These are phyloP conservation scores for Hyparrhenia diplandra DNA, from an alignment of 176 grass and related monocot species.

Conservation along the genomic window DNA sequence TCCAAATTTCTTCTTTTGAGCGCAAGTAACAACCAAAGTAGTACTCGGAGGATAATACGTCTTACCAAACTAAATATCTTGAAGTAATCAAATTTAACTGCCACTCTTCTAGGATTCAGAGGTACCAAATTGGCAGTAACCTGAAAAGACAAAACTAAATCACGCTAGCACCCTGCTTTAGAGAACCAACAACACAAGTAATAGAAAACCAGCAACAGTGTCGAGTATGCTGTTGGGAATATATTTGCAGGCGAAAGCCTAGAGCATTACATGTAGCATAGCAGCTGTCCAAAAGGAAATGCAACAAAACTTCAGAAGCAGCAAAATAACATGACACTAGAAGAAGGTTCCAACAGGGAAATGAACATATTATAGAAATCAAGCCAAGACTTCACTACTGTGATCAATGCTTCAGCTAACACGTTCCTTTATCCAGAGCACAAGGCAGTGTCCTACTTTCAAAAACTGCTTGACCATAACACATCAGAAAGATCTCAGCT, in stretches of 20 bases:
- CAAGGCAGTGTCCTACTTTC: not conserved
- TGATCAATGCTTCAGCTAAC: constrained; percentile 14
- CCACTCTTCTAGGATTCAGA: constrained; percentile 62
- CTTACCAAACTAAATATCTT: constrained; percentile 96
- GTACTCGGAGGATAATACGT: constrained; percentile 20
- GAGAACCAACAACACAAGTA: constrained; percentile 8
- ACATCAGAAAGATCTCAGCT: not conserved
- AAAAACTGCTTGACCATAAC: not conserved
- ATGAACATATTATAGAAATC: not conserved
- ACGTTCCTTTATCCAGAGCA: not conserved
- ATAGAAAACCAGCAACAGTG: not conserved
- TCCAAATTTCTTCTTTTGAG: not conserved
- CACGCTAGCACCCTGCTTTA: not conserved
- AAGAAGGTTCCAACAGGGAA: not conserved
- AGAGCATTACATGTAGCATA: not conserved
- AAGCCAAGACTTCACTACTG: not conserved
- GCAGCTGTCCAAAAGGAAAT: not conserved
- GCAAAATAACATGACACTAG: not conserved
- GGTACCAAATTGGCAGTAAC: constrained; percentile 86
- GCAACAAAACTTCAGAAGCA: not conserved
- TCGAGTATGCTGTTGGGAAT: not conserved
- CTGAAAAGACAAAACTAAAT: constrained; percentile 56
- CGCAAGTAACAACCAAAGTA: not conserved
- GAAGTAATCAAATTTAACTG: constrained; percentile 80
- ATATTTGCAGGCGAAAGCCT: not conserved